Evolutionary conservation across 148 eudicot species (phyloP).

Genomic region (Hydrangea macrophylla): DNA sequence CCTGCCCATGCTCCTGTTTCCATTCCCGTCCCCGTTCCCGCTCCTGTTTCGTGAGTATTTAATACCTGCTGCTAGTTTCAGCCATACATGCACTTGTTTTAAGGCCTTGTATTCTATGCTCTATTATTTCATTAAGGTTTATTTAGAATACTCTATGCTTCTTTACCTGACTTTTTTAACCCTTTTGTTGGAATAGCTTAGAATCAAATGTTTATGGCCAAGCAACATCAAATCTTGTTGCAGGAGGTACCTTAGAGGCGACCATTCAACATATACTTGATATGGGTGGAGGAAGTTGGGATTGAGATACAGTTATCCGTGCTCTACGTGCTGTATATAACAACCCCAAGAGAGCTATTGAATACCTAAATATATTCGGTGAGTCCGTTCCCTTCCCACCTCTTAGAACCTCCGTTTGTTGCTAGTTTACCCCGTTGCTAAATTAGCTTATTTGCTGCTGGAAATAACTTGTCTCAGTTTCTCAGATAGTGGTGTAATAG

Average conservation of each 20-base stretch:
- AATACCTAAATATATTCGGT: conserved; percentile 84
- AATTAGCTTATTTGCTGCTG: background rate
- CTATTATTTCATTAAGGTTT: background rate
- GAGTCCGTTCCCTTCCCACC: conserved; percentile 25
- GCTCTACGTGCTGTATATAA: conserved; percentile 87
- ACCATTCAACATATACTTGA: conserved; percentile 81
- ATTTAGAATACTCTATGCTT: background rate
- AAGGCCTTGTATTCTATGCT: background rate
- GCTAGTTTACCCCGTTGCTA: conserved; percentile 8
- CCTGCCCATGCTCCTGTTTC: conserved; percentile 35
- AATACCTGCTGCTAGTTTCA: background rate
- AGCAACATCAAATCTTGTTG: conserved; percentile 86
- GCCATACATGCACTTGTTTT: background rate
- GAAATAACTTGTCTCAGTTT: conserved; percentile 1
- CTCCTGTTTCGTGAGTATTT: conserved; percentile 56
- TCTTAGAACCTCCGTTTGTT: background rate
- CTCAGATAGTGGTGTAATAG: no score
- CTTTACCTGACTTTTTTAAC: background rate
- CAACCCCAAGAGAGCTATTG: conserved; percentile 94
- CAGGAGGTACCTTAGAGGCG: conserved; percentile 61
- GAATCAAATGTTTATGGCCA: conserved; percentile 65
- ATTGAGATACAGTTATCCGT: conserved; percentile 74
- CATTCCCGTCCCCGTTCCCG: no score
- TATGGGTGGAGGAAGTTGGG: conserved; percentile 97
- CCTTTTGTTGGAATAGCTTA: conserved; percentile 26